Evolutionary conservation across 2,329 filamentous ascomycete species (phyloP), one percentile per base, ranked within the genome.

Genomic region (Macrophomina pseudophaseolina): DNA sequence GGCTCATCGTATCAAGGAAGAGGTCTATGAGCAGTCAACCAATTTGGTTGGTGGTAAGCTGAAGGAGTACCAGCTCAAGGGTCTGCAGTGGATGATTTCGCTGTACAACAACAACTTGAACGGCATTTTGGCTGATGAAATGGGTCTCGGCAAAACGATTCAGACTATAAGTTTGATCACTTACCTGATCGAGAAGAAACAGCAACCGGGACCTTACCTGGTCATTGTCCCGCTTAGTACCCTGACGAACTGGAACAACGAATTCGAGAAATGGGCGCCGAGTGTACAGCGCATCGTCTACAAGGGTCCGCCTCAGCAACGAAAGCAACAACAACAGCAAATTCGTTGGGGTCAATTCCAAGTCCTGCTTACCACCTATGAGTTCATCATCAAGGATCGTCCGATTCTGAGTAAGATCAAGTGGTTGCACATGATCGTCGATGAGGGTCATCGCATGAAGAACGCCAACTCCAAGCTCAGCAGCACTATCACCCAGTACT

Each of bases 81-180:
- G 95, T 86, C 83, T 99, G 56, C 94, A 99, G 79, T 99, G 95
- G 95, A 99, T 99, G 95, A 90, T 99, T 68, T 99, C 95, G 14
- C 86, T 99, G 14, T 99, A 98, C 87, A 99, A 99, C 89, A 99
- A 99, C 85, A 99, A 97, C 80, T 87, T 99, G 71, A 99, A 99
- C 79, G 95, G 95, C 86, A 98, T 99, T 71, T 84, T 99, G 73
- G 95, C 95, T 67, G 95, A 99, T 75, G 95, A 99, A 81, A 99
- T 99, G 95, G 95, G 95, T 90, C 92, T 99, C 71, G 95, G 95
- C 79, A 99, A 99, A 83, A 99, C 95, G 0, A 99, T 99, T 73
- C 95, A 99, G 80, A 98, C 95, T 52, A 99, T 99, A 81, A 97
- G 92, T 84, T 83, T 99, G 81, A 91, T 99, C 74, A 97, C 94